Percentiles rank a stretch among this genome's conserved stretches.
These are phyloP conservation scores for Fusarium luffae DNA, from an alignment of 2,329 filamentous ascomycete genomes.

Conservation along the genomic window DNA sequence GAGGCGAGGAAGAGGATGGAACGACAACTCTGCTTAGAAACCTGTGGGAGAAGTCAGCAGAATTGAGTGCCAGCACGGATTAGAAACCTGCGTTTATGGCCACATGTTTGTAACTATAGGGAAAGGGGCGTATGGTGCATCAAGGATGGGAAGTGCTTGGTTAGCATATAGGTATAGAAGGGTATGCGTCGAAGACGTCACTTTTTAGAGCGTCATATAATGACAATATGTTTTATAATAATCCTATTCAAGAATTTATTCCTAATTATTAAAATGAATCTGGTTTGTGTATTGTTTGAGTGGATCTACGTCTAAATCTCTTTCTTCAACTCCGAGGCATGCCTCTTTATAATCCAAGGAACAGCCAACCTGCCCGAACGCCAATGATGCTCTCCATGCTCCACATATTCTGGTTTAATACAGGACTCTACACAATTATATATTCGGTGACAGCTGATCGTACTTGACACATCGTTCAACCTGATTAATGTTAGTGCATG, in stretches of 20 bases:
- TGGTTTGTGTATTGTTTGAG: conserved; percentile 5
- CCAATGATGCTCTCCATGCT: conserved; percentile 26
- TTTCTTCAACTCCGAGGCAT: not conserved
- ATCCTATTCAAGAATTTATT: not conserved
- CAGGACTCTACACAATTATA: conserved; percentile 60
- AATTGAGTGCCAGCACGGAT: conserved; percentile 63
- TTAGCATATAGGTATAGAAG: conserved; percentile 26
- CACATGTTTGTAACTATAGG: conserved; percentile 20
- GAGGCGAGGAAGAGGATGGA: conserved; percentile 62
- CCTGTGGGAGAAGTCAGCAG: conserved; percentile 71
- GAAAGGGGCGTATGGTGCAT: conserved; percentile 21
- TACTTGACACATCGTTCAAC: conserved; percentile 92
- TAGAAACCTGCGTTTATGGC: conserved; percentile 11
- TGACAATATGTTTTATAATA: conserved; percentile 1
- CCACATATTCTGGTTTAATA: conserved; percentile 3
- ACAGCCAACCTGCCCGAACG: conserved; percentile 16
- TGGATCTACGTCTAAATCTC: conserved; percentile 7
- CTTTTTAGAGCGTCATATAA: conserved; percentile 13
- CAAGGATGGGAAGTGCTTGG: conserved; percentile 25
- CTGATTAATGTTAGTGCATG: conserved; percentile 52
- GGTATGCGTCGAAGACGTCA: conserved; percentile 13
- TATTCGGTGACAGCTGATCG: conserved; percentile 87
- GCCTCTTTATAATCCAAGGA: not conserved
- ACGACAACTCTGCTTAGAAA: conserved; percentile 64
- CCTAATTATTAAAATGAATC: not conserved